Percentiles rank a stretch among this genome's conserved stretches.
phyloP scores from a whole-genome alignment of 2,329 filamentous ascomycete genomes.

The Cladosporium sp. region DNA sequence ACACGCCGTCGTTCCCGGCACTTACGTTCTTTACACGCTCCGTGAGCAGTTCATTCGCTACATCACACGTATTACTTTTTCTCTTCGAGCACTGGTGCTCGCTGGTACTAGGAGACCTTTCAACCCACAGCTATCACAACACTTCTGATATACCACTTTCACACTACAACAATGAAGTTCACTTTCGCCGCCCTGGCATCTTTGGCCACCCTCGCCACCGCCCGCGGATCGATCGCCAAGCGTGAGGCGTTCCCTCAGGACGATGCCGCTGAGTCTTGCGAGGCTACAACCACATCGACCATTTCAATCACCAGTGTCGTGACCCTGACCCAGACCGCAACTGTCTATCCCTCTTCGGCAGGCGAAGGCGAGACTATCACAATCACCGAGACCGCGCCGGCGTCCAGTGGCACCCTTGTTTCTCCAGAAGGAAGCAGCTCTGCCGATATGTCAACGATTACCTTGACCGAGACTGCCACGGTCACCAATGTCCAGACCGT shows the following conservation, averaged over 20 bases:
- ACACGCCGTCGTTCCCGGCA: constrained; percentile 5
- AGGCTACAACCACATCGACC: constrained; percentile 11
- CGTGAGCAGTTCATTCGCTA: constrained; percentile 29
- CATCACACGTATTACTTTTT: constrained; percentile 12
- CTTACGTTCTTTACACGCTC: constrained; percentile 24
- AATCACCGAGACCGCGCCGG: constrained; percentile 15
- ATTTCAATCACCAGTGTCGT: constrained; percentile 1
- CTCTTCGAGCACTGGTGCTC: constrained; percentile 23
- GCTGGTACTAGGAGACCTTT: constrained; percentile 14
- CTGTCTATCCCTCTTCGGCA: neutral
- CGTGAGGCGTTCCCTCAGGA: constrained; percentile 29
- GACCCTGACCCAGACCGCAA: constrained; percentile 8
- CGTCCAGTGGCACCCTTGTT: neutral
- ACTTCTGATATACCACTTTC: constrained; percentile 10
- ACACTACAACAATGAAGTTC: constrained; percentile 28
- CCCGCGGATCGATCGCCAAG: constrained; percentile 48
- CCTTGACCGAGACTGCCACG: constrained; percentile 17
- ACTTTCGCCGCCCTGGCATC: constrained; percentile 40
- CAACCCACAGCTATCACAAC: constrained; percentile 6
- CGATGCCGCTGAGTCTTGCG: constrained; percentile 5
- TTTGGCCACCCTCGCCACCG: constrained; percentile 44
- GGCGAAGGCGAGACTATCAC: constrained; percentile 11
- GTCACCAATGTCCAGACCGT: constrained; percentile 14
- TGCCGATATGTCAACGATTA: constrained; percentile 7
- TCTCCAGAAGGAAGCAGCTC: neutral